Percentiles rank a stretch among this genome's conserved stretches.
phyloP scores from a whole-genome alignment of 257 asterid genomes.

The Solanum chmielewskii region DNA sequence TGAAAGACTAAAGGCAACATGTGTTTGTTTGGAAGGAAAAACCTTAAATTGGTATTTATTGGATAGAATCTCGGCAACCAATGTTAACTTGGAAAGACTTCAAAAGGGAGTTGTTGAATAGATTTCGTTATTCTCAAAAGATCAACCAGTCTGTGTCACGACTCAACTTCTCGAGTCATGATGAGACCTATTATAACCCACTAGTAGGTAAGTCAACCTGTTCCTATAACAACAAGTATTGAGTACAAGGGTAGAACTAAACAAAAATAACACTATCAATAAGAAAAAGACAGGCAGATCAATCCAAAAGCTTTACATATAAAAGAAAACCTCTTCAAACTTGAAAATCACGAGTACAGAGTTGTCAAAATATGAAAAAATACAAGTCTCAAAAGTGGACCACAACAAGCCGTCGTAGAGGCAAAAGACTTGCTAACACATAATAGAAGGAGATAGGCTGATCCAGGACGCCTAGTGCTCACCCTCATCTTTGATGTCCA shows the following conservation, averaged over 20 bases:
- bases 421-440: no score
- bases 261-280: background rate
- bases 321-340: background rate
- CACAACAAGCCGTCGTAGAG: no score
- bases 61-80: background rate
- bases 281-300: background rate
- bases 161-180: background rate
- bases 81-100: background rate
- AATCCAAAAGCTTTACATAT: background rate
- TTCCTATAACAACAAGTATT: background rate
- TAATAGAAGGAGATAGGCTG: no score
- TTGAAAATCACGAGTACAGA: background rate
- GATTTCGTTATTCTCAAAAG: background rate
- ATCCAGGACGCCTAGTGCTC: no score
- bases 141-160: background rate
- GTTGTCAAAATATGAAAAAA: background rate
- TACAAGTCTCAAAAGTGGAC: no score
- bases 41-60: background rate
- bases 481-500: no score
- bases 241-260: background rate
- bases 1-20: background rate
- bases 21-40: background rate
- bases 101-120: background rate
- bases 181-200: background rate
- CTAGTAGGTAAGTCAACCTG: background rate